Evolutionary conservation across 176 grass and related monocot species (phyloP), one percentile per base, ranked within the genome.

Genomic region (Melocanna baccifera): DNA sequence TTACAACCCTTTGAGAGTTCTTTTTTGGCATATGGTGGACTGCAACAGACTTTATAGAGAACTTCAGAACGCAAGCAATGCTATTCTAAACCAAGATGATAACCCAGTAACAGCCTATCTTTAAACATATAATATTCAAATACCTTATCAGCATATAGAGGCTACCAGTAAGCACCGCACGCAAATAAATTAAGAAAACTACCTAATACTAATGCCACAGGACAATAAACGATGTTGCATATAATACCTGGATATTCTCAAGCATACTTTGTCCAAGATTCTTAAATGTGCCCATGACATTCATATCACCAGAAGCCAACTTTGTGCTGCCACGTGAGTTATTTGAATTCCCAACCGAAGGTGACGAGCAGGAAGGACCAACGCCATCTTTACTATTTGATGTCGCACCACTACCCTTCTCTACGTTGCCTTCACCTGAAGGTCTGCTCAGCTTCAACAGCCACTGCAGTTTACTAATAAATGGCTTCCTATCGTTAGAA

Each of bases 261-360:
- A 97, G 92, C 94, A 97, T 97, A 78, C 87, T 94, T 78, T 97
- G 94, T 12, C 94, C 94, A 43, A 97, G 82, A 59, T 88, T 94
- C 81, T 92, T 91, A 19, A 91, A 85, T 26, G 88, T 92, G 85
- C 92, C 88, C 77, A 86, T 83, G n/a, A 88, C 84, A 68, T 97
- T 34, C 32, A 34, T 94, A 89, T 97, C 94, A 36, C 90, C 90
- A 53, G 69, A 62, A 88, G 86, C 83, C 82, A 87, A 47, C 78
- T 87, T 92, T 42, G 9, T 30, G 19, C 22, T 53, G n/a, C 77
- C 39, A 62, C 4, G 45, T 9, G 71, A 53, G 58, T 79, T 82
- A 63, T 81, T 67, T 67, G 71, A 90, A 82, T 40, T 68, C 67
- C 29, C 81, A 87, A 83, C 84, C 29, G 78, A 75, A 84, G 82